Evolutionary conservation across 176 grass and related monocot species (phyloP).

Genomic region (Elymus sibiricus): DNA sequence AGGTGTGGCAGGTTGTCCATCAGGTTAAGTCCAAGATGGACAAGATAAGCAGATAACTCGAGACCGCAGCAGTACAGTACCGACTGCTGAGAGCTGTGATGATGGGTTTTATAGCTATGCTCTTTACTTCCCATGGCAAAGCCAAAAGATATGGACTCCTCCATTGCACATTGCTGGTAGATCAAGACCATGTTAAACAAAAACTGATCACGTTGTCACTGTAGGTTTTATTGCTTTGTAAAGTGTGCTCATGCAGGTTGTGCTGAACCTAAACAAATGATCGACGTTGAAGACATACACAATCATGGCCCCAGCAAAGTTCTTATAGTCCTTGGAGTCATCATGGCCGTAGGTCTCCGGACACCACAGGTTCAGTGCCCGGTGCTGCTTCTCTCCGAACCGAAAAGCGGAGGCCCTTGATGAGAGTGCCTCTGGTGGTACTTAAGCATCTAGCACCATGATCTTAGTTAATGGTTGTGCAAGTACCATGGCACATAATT

Average conservation of each 20-base stretch:
- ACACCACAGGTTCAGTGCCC: not conserved
- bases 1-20: not conserved
- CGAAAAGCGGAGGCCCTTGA: not conserved
- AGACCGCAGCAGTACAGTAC: not conserved
- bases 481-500: not conserved
- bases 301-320: slow-evolving; percentile 6
- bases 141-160: no score
- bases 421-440: not conserved
- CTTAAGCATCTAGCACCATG: not conserved
- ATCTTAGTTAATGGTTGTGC: not conserved
- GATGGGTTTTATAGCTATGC: not conserved
- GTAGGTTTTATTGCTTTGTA: not conserved
- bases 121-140: not conserved
- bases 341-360: not conserved
- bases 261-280: not conserved
- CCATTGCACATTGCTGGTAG: no score
- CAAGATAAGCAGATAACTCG: not conserved
- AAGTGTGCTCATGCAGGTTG: not conserved
- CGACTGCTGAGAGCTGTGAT: not conserved
- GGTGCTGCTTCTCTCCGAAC: not conserved
- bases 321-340: not conserved
- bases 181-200: no score
- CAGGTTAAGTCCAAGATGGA: not conserved
- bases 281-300: not conserved
- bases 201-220: no score